Evolutionary conservation across 2,329 filamentous ascomycete species (phyloP).

Genomic region (Colletotrichum graminicola): DNA sequence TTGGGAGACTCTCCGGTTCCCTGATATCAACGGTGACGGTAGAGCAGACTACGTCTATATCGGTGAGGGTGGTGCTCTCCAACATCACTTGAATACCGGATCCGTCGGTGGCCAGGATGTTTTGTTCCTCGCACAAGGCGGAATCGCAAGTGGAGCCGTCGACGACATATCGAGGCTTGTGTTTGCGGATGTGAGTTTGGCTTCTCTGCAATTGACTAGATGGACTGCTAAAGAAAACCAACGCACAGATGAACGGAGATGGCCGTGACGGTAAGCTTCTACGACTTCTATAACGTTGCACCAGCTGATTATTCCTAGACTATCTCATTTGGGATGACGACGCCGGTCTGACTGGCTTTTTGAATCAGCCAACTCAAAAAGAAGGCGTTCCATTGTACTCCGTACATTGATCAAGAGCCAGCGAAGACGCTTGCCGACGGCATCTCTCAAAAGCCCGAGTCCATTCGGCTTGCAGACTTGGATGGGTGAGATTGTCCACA

Average conservation of each 20-base stretch:
- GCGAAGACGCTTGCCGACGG: constrained; percentile 35
- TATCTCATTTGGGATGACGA: constrained; percentile 43
- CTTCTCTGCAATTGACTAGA: background rate
- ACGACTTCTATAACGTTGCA: background rate
- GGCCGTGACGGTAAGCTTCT: constrained; percentile 34
- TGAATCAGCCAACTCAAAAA: constrained; percentile 38
- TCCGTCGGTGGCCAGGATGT: constrained; percentile 40
- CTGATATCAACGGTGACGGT: constrained; percentile 47
- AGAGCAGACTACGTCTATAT: constrained; percentile 46
- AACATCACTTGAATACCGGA: constrained; percentile 44
- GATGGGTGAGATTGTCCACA: constrained; percentile 22
- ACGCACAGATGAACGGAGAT: constrained; percentile 34
- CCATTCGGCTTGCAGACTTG: constrained; percentile 44
- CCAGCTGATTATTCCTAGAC: constrained; percentile 3
- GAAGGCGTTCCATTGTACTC: constrained; percentile 43
- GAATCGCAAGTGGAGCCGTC: constrained; percentile 40
- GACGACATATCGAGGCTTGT: constrained; percentile 41
- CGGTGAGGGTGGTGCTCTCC: constrained; percentile 43
- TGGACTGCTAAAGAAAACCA: background rate
- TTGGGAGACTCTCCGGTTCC: constrained; percentile 44
- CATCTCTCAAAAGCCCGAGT: constrained; percentile 13
- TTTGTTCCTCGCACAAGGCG: constrained; percentile 26
- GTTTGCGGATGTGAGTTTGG: constrained; percentile 35
- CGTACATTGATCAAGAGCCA: constrained; percentile 39
- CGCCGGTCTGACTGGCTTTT: constrained; percentile 39